Evolutionary conservation across 768 basidiomycete species (phyloP).

Genomic region (Xerocomellus amylosporus): DNA sequence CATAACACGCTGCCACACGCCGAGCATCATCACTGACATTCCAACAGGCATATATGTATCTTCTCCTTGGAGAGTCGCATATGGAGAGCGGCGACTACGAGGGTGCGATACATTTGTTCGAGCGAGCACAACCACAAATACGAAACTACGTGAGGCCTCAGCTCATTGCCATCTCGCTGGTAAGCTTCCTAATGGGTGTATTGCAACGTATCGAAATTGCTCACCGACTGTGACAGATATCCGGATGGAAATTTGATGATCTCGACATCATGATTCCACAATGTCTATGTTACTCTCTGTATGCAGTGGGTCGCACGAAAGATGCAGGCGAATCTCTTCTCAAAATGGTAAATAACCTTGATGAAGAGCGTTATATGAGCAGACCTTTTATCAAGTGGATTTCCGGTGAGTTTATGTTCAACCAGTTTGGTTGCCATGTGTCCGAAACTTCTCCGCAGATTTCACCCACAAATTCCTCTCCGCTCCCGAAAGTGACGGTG

Average conservation of each 20-base stretch:
- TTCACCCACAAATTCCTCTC: too few relatives aligned
- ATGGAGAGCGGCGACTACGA: background rate
- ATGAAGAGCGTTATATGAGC: too few relatives aligned
- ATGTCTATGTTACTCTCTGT: background rate
- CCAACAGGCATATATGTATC: background rate
- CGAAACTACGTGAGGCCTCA: too few relatives aligned
- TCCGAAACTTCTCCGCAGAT: too few relatives aligned
- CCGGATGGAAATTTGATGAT: background rate
- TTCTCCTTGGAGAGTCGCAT: background rate
- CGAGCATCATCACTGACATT: too few relatives aligned
- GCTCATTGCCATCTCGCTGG: constrained; percentile 1
- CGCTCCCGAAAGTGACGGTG: too few relatives aligned
- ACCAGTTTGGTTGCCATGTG: too few relatives aligned
- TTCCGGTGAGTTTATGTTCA: too few relatives aligned
- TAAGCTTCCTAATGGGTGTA: background rate
- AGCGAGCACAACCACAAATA: background rate
- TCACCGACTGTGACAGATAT: background rate
- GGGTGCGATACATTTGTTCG: background rate
- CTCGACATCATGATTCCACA: background rate
- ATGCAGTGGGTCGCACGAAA: background rate
- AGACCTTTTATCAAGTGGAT: too few relatives aligned
- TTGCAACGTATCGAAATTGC: background rate
- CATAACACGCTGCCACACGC: too few relatives aligned
- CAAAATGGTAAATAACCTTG: too few relatives aligned
- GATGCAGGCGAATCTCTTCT: background rate